Percentiles rank a stretch among this genome's conserved stretches.
These are phyloP conservation scores for Trametopsis cervina DNA, from an alignment of 768 basidiomycete species.

Conservation along the genomic window DNA sequence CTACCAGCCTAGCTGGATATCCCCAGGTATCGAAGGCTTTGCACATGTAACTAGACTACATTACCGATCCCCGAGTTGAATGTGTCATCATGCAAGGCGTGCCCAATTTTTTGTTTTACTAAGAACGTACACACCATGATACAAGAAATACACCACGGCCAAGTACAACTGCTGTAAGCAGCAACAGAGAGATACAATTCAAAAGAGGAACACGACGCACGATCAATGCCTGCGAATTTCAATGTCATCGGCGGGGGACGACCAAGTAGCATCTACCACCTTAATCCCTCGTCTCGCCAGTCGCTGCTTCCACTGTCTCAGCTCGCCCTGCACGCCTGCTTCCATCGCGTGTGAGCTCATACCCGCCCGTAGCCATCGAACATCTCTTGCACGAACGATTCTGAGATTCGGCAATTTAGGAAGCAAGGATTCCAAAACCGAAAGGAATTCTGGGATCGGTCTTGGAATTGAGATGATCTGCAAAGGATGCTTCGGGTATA, in stretches of 20 bases:
- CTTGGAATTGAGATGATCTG: conserved; percentile 70
- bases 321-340: conserved; percentile 76
- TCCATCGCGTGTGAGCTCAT: conserved; percentile 58
- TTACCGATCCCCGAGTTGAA: too few relatives aligned
- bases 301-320: conserved; percentile 65
- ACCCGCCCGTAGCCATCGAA: conserved; percentile 67
- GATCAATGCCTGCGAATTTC: too few relatives aligned
- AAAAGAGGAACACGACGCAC: too few relatives aligned
- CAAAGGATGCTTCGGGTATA: conserved; percentile 31
- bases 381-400: conserved; percentile 55
- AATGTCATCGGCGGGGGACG: conserved; percentile 33
- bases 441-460: conserved; percentile 56
- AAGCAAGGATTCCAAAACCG: conserved; percentile 45
- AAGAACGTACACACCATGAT: too few relatives aligned
- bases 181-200: too few relatives aligned
- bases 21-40: too few relatives aligned
- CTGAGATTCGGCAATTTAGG: conserved; percentile 49
- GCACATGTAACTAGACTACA: too few relatives aligned
- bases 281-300: conserved; percentile 50
- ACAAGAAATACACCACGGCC: too few relatives aligned
- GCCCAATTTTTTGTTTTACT: too few relatives aligned
- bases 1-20: too few relatives aligned
- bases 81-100: too few relatives aligned
- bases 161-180: too few relatives aligned
- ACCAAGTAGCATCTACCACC: conserved; percentile 69